phyloP scores from a whole-genome alignment of 116 monocot genomes.

The Trichopus zeylanicus region DNA sequence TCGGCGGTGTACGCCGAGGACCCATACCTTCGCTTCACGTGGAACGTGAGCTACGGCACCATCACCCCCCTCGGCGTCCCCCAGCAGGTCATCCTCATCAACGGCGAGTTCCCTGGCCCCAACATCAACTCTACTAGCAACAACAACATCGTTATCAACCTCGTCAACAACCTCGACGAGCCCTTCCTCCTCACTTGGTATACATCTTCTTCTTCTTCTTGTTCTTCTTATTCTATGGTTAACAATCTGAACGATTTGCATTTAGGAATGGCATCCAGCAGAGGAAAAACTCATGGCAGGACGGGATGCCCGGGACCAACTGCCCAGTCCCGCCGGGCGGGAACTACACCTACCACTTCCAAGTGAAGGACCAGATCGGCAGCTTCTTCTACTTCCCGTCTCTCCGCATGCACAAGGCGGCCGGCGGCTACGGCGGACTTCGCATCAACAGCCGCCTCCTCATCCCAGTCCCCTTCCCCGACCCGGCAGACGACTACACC shows the following conservation, averaged over 20 bases:
- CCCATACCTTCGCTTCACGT: conserved; percentile 32
- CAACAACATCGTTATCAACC: conserved; percentile 39
- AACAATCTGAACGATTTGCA: background rate
- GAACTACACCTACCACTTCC: conserved; percentile 37
- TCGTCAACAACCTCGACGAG: conserved; percentile 37
- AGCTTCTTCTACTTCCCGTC: conserved; percentile 31
- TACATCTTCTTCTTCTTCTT: too few relatives aligned
- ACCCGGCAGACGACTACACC: conserved; percentile 23
- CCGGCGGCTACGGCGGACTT: background rate
- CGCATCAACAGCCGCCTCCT: conserved; percentile 1
- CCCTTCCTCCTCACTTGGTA: conserved; percentile 30
- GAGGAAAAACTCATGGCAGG: conserved; percentile 35
- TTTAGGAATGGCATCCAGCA: conserved; percentile 29
- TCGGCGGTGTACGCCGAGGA: conserved; percentile 14
- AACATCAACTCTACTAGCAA: conserved; percentile 35
- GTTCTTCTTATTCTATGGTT: background rate
- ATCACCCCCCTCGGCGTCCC: conserved; percentile 16
- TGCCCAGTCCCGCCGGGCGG: conserved; percentile 21
- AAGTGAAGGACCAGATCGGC: conserved; percentile 83
- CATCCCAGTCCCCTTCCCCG: background rate
- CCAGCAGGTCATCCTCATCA: conserved; percentile 29
- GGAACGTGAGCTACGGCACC: conserved; percentile 32
- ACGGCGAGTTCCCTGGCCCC: conserved; percentile 33
- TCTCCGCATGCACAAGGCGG: conserved; percentile 5
- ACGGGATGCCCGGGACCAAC: conserved; percentile 32